Evolutionary conservation across 495 filamentous ascomycete genomes (phyloP), one percentile per base, ranked within the genome.

Genomic region (Trichoderma reesei): DNA sequence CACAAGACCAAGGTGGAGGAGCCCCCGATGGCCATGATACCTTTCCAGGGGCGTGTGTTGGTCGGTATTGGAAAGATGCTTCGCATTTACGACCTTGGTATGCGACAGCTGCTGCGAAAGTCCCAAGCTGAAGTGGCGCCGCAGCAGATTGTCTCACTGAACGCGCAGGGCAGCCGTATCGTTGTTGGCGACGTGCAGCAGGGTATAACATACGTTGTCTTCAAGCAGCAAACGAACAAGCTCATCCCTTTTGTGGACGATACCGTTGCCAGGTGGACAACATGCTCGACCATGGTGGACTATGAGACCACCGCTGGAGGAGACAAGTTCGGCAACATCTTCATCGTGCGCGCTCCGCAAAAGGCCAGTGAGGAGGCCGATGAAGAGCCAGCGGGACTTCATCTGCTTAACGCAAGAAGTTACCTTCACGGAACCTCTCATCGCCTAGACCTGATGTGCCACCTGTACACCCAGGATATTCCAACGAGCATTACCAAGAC

Each of bases 301-400:
- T 99, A 99, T 75, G 94, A 98, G 72, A 96, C 93, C 1, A 86
- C 89, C 18, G 94, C 91, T 11, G 94, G 92, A 41, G 95, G 95
- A 48, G 95, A 99, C 77, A 96, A 96, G 72, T 99, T 99, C 66
- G 95, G 95, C 56, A 98, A 98, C 68, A 70, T 99, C 3, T 98
- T 91, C 91, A 81, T 98, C 42, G 72, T 98, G 64, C 88, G 95
- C 11, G 93, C 89, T 68, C 91, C 95, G 0, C 83, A 86, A 65
- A 93, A 96, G 72, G 85, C 87, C 3, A 93, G 89, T 0, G 90
- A 93, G 62, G 88, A 95, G 70, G 84, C 89, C 1, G 94, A 99
- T 70, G 95, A 98, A 75, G 91, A 96, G 65, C 90, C 89, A 51
- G 90, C 90, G 5, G 92, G 92, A 26, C 88, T 90, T 10, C 92